Percentiles rank a stretch among this genome's conserved stretches.
Conservation (phyloP, 1,284 basidiomycete genomes). For the Moesziomyces globuligerus region DNA sequence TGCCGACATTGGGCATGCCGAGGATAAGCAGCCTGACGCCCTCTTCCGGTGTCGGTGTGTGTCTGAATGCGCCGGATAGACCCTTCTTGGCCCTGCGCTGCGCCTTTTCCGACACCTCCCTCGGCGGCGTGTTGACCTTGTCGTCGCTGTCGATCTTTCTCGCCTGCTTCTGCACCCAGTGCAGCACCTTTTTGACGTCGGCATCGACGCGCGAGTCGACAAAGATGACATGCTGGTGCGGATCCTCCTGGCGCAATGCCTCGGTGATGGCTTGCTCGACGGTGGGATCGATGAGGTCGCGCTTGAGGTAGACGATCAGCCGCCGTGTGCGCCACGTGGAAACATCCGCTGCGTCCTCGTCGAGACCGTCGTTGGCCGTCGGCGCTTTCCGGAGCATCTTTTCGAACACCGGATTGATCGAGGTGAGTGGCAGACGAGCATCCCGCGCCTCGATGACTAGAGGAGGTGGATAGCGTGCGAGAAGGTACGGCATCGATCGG, state of each 20-base stretch:
- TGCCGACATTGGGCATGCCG: constrained; percentile 99
- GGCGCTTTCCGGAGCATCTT: constrained; percentile 57
- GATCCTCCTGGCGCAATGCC: constrained; percentile 69
- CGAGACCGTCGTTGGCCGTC: constrained; percentile 38
- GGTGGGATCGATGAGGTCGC: constrained; percentile 85
- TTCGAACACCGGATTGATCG: constrained; percentile 81
- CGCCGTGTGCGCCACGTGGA: constrained; percentile 68
- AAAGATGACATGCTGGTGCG: constrained; percentile 70
- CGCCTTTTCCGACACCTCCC: constrained; percentile 13
- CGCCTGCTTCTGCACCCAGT: constrained; percentile 64
- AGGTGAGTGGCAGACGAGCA: constrained; percentile 89
- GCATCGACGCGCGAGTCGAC: constrained; percentile 70
- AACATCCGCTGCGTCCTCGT: constrained; percentile 49
- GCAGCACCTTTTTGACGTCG: constrained; percentile 70
- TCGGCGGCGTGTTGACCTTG: constrained; percentile 4
- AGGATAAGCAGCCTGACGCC: constrained; percentile 62
- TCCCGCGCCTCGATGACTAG: constrained; percentile 95
- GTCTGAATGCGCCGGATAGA: constrained; percentile 61
- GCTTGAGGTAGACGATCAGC: constrained; percentile 91
- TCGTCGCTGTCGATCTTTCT: constrained; percentile 18
- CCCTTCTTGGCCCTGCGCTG: constrained; percentile 48
- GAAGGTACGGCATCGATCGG: constrained; percentile 71
- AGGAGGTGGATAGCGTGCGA: constrained; percentile 76
- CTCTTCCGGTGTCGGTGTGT: constrained; percentile 63
- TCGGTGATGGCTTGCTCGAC: constrained; percentile 74